Base-by-base conservation (phyloP, 179 eudicot species). In the Patellifolia procumbens region DNA sequence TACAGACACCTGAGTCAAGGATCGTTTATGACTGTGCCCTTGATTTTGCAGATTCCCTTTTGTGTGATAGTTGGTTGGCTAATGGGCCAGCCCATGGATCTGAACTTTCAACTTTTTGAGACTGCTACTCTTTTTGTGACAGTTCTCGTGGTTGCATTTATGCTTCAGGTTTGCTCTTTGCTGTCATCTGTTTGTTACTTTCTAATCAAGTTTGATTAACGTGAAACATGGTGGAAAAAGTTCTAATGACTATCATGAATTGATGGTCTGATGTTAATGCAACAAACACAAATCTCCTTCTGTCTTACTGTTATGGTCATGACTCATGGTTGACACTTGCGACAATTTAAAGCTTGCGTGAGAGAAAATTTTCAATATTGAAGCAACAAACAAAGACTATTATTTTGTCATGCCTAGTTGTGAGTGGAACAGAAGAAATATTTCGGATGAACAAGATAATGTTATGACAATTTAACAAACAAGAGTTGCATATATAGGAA, bases 61-160 rank as follows among this genome's bases (percentile, higher is more conserved):
- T 94, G 99, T 80, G 99, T 95, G 46, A 89, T 95, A 62, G 85
- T 91, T 66, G 99, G 99, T 83, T 95, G 97, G 99, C 58, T 86
- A 72, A 93, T 95, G 93, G 97, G 95, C 68, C 79, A 89, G 81
- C 95, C 89, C 46, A 95, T 95, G 99, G 99, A 95, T 86, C 83
- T 95, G 88, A 95, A 93, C 80, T 95, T 95, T 70, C 92, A 87
- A 83, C 90, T 95, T 70, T 95, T 95, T 76, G 99, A 95, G 87
- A 95, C 99, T 12, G 97, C 99, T 65, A 88, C 97, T 0, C 97
- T 95, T 63, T 95, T 95, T 77, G 91, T 95, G 74, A 88, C 99
- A 5, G 99, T 95, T 73, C 76, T 95, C 67, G 97, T 95, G 52
- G 99, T 95, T 82, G 97, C 95, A 51, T 95, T 95, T 83, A 86